These are phyloP conservation scores for Suhomyces wounanorum DNA, from an alignment of 1,139 yeast genomes.

Conservation along the genomic window DNA sequence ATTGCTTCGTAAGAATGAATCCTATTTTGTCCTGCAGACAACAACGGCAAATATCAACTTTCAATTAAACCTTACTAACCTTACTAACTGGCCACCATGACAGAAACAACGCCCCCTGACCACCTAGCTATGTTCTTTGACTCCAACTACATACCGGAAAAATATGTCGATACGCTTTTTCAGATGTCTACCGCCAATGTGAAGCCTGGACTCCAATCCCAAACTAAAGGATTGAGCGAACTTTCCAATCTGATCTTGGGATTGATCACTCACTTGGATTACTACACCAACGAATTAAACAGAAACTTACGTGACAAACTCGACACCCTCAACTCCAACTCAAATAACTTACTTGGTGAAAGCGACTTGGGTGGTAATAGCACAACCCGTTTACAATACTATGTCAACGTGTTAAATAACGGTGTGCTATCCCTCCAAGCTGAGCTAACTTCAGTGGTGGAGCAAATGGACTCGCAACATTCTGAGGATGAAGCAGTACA, in stretches of 20 bases:
- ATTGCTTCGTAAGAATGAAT: no score
- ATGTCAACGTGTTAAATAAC: slow-evolving; percentile 57
- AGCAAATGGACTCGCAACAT: slow-evolving; percentile 12
- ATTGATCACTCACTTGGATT: slow-evolving; percentile 61
- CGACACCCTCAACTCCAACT: slow-evolving; percentile 37
- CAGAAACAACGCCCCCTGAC: slow-evolving; percentile 5
- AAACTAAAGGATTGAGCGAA: slow-evolving; percentile 15
- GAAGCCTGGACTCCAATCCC: slow-evolving; percentile 1
- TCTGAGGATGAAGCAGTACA: slow-evolving; percentile 33
- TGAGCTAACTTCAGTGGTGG: slow-evolving; percentile 40
- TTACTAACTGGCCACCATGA: background rate
- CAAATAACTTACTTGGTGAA: slow-evolving; percentile 12
- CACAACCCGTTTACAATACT: slow-evolving; percentile 60
- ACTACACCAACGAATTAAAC: slow-evolving; percentile 58
- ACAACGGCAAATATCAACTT: background rate
- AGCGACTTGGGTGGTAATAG: slow-evolving; percentile 10
- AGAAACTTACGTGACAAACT: slow-evolving; percentile 52
- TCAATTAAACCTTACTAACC: background rate
- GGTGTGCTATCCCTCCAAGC: slow-evolving; percentile 56
- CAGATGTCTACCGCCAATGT: slow-evolving; percentile 19
- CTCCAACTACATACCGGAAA: slow-evolving; percentile 38
- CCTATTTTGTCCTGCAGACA: background rate
- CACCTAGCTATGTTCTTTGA: slow-evolving; percentile 43
- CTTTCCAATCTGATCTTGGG: slow-evolving; percentile 35
- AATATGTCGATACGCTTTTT: slow-evolving; percentile 41